Percentiles rank a stretch among this genome's conserved stretches.
Conservation (phyloP, 306 rosid species). For the Notholithocarpus densiflorus region DNA sequence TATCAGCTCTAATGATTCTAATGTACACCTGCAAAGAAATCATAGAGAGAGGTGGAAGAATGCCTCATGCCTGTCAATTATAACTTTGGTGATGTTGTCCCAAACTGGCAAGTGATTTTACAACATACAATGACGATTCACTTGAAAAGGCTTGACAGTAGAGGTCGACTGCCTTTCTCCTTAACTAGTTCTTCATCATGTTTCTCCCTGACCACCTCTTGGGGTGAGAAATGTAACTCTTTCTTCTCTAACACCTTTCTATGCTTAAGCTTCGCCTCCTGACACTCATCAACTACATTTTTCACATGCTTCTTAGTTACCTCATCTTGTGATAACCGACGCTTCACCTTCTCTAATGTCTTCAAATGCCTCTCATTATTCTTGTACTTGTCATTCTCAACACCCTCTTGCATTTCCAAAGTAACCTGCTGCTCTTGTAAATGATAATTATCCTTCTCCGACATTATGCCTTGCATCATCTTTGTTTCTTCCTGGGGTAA, state of each 20-base stretch:
- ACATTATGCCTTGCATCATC: constrained; percentile 9
- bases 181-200: constrained; percentile 1
- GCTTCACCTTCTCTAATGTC: constrained; percentile 14
- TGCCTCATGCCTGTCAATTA: background rate
- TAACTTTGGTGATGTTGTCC: background rate
- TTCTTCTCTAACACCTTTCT: constrained; percentile 14
- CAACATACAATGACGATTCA: constrained; percentile 11
- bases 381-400: constrained; percentile 7
- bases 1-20: background rate
- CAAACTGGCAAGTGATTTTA: background rate
- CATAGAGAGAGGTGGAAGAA: background rate
- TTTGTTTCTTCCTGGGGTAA: constrained; percentile 20
- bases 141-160: constrained; percentile 55
- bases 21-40: background rate
- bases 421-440: constrained; percentile 18
- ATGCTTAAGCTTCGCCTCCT: constrained; percentile 16
- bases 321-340: background rate
- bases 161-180: constrained; percentile 11
- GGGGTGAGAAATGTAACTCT: background rate
- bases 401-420: constrained; percentile 13
- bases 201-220: constrained; percentile 19
- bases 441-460: constrained; percentile 5
- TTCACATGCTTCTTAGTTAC: constrained; percentile 19
- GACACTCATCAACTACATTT: constrained; percentile 10
- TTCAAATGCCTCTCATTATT: constrained; percentile 21